Evolutionary conservation across 805 yeast species (phyloP).

Genomic region (Schizosaccharomyces japonicus): DNA sequence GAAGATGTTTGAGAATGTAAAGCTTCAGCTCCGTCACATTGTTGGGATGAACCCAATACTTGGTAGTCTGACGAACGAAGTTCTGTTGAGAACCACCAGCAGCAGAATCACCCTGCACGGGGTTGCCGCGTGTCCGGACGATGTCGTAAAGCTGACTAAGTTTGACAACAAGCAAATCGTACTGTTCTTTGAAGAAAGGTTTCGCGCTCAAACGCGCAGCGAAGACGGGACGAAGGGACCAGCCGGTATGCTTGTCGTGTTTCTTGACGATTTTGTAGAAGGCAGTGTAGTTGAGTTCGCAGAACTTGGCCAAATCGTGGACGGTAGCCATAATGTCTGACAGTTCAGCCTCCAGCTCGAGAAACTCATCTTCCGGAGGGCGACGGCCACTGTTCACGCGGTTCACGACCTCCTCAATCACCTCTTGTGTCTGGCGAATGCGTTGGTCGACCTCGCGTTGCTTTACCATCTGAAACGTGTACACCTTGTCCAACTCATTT

Average conservation of each 20-base stretch:
- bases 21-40: conserved; percentile 89
- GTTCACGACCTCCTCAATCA: conserved; percentile 42
- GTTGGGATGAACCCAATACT: conserved; percentile 98
- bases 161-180: conserved; percentile 70
- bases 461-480: conserved; percentile 72
- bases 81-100: conserved; percentile 98
- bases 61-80: conserved; percentile 93
- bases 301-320: conserved; percentile 83
- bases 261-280: conserved; percentile 90
- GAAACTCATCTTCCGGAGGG: conserved; percentile 42
- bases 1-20: conserved; percentile 77
- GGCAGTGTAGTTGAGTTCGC: conserved; percentile 85
- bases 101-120: conserved; percentile 77
- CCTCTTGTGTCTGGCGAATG: conserved; percentile 55
- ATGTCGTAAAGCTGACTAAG: conserved; percentile 72
- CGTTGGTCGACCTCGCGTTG: conserved; percentile 66
- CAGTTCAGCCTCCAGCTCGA: conserved; percentile 49
- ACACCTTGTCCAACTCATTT: conserved; percentile 75
- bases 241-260: conserved; percentile 74
- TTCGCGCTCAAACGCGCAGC: conserved; percentile 79
- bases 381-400: conserved; percentile 19
- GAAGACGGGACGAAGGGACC: conserved; percentile 70
- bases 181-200: conserved; percentile 88
- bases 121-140: conserved; percentile 88
- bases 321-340: conserved; percentile 88